phyloP scores from a whole-genome alignment of 2,329 filamentous ascomycete genomes.

The Botryotinia narcissicola region DNA sequence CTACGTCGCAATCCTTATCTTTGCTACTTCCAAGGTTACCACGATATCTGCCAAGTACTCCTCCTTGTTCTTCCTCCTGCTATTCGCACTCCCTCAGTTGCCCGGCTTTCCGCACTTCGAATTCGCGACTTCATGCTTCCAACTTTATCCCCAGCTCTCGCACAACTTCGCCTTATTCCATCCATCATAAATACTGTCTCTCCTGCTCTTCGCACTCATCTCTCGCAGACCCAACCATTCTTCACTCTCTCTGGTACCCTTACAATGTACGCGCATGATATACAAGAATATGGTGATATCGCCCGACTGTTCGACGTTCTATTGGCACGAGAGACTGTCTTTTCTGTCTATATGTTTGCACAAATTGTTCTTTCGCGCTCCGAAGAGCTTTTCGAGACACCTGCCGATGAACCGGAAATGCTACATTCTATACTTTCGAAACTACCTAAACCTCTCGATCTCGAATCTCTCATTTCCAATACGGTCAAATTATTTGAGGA shows the following conservation, averaged over 20 bases:
- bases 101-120: slow-evolving; percentile 81
- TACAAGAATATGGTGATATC: slow-evolving; percentile 85
- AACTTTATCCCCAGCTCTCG: slow-evolving; percentile 73
- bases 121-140: slow-evolving; percentile 99
- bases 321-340: slow-evolving; percentile 80
- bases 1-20: slow-evolving; percentile 79
- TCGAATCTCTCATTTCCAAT: slow-evolving; percentile 71
- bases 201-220: slow-evolving; percentile 66
- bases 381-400: slow-evolving; percentile 81
- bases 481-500: slow-evolving; percentile 61
- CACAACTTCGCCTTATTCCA: slow-evolving; percentile 84
- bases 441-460: slow-evolving; percentile 74
- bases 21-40: slow-evolving; percentile 97
- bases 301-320: slow-evolving; percentile 90
- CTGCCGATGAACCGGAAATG: slow-evolving; percentile 83
- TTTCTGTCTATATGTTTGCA: slow-evolving; percentile 88
- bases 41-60: slow-evolving; percentile 96
- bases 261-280: slow-evolving; percentile 95
- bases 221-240: slow-evolving; percentile 79
- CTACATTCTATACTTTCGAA: slow-evolving; percentile 85
- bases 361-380: slow-evolving; percentile 80
- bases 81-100: slow-evolving; percentile 61
- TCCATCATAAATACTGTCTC: slow-evolving; percentile 74
- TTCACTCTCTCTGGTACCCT: slow-evolving; percentile 92
- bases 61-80: slow-evolving; percentile 74